Percentiles rank a stretch among this genome's conserved stretches.
phyloP scores from a whole-genome alignment of 768 basidiomycete genomes.

The Auriculariales sp. region DNA sequence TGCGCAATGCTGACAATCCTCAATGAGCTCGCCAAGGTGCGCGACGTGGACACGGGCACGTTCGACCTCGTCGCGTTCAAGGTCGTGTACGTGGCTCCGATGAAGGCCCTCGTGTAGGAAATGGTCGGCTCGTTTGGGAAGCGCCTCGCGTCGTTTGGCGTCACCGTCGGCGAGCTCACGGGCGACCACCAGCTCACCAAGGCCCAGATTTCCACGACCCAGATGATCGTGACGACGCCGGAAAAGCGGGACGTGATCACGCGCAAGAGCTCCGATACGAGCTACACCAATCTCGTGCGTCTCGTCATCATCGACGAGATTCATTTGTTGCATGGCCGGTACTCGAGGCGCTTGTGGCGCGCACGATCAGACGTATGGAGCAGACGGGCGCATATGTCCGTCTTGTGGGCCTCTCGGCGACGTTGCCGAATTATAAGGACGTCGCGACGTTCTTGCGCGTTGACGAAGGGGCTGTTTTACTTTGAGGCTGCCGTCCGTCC shows the following conservation, averaged over 20 bases:
- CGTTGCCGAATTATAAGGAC: slow-evolving; percentile 95
- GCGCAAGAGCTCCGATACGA: slow-evolving; percentile 91
- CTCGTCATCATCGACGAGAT: slow-evolving; percentile 98
- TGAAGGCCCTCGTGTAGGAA: slow-evolving; percentile 98
- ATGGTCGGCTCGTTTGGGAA: slow-evolving; percentile 90
- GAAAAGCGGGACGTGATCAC: slow-evolving; percentile 99
- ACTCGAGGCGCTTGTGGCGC: slow-evolving; percentile 75
- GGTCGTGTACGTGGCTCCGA: slow-evolving; percentile 93
- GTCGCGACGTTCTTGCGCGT: slow-evolving; percentile 96
- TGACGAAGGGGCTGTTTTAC: slow-evolving; percentile 91
- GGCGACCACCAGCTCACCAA: slow-evolving; percentile 98
- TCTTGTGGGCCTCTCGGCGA: slow-evolving; percentile 89
- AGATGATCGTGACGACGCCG: slow-evolving; percentile 96
- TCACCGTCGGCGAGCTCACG: slow-evolving; percentile 89
- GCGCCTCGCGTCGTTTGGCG: slow-evolving; percentile 53
- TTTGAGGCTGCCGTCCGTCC: slow-evolving; percentile 92
- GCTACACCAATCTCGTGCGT: slow-evolving; percentile 91
- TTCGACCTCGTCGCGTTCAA: slow-evolving; percentile 89
- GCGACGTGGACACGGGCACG: slow-evolving; percentile 63
- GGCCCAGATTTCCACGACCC: slow-evolving; percentile 89
- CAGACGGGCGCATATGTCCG: slow-evolving; percentile 88
- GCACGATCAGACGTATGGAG: slow-evolving; percentile 88
- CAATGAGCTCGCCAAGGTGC: slow-evolving; percentile 76
- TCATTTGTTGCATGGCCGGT: slow-evolving; percentile 91
- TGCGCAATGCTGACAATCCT: slow-evolving; percentile 93